Conservation (phyloP, 371 early-diverging fungal genomes). For the Circinella umbellata region DNA sequence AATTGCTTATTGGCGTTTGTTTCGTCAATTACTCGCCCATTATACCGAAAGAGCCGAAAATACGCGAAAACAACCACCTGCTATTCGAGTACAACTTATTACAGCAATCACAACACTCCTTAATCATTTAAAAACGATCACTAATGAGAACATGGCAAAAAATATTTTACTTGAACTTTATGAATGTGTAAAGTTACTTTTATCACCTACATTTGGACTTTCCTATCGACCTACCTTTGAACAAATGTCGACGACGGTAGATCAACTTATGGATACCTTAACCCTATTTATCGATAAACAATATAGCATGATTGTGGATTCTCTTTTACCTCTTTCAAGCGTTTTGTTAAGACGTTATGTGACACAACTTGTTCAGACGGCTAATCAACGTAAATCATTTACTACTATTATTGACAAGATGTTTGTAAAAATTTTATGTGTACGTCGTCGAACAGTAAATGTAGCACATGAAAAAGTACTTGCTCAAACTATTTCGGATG, state of each 20-base stretch:
- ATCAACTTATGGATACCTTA: slow-evolving; percentile 27
- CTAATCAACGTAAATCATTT: slow-evolving; percentile 46
- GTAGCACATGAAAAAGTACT: not conserved
- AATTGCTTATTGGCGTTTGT: slow-evolving; percentile 39
- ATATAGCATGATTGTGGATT: not conserved
- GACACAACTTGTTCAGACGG: slow-evolving; percentile 36
- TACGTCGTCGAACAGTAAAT: slow-evolving; percentile 18
- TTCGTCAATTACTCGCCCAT: slow-evolving; percentile 33
- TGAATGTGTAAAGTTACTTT: slow-evolving; percentile 24
- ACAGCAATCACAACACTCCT: slow-evolving; percentile 28
- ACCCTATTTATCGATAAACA: not conserved
- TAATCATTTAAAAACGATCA: not conserved
- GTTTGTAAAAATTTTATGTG: slow-evolving; percentile 23
- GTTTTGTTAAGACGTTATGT: slow-evolving; percentile 30
- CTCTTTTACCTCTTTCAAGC: slow-evolving; percentile 20
- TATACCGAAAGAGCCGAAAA: slow-evolving; percentile 21
- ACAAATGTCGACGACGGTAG: slow-evolving; percentile 34
- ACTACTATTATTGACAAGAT: slow-evolving; percentile 35
- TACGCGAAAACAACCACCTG: slow-evolving; percentile 26
- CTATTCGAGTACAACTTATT: slow-evolving; percentile 36
- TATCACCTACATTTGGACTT: slow-evolving; percentile 30
- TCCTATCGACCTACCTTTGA: slow-evolving; percentile 49
- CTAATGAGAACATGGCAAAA: not conserved
- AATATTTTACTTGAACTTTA: slow-evolving; percentile 1
- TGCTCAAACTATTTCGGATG: slow-evolving; percentile 10